Evolutionary conservation across 768 basidiomycete species (phyloP).

Genomic region (Lactarius hengduanensis): DNA sequence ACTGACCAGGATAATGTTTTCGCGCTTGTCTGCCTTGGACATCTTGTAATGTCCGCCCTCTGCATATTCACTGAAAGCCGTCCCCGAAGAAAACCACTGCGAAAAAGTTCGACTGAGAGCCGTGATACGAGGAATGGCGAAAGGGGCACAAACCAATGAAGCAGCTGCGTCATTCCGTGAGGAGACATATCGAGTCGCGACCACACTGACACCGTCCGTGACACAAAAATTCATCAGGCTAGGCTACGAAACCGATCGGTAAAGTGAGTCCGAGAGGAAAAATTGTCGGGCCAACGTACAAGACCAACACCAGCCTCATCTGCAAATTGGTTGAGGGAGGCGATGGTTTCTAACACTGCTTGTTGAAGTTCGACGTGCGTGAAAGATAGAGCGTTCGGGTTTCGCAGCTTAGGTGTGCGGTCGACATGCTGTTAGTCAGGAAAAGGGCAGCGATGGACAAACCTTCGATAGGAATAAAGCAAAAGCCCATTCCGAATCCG

Average conservation of each 20-base stretch:
- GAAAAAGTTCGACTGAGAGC: not conserved
- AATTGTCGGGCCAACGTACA: constrained; percentile 40
- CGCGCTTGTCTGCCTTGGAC: constrained; percentile 93
- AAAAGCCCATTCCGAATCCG: constrained; percentile 99
- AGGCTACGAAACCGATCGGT: constrained; percentile 48
- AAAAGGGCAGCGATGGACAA: constrained; percentile 2
- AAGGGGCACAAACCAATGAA: constrained; percentile 22
- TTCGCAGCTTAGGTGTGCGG: constrained; percentile 56
- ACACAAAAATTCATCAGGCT: constrained; percentile 95
- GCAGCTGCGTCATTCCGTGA: constrained; percentile 91
- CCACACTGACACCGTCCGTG: constrained; percentile 90
- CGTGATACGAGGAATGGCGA: not conserved
- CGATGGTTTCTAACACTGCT: constrained; percentile 89
- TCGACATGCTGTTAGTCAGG: not conserved
- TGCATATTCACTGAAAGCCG: constrained; percentile 86
- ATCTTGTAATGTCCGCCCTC: constrained; percentile 91
- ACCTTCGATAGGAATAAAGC: constrained; percentile 87
- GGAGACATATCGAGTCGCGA: constrained; percentile 94
- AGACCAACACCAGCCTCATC: constrained; percentile 72
- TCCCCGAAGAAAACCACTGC: constrained; percentile 96
- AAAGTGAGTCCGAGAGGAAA: not conserved
- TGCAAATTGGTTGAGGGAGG: constrained; percentile 70
- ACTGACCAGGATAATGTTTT: constrained; percentile 88
- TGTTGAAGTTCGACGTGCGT: constrained; percentile 66
- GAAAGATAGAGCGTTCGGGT: constrained; percentile 75